These are phyloP conservation scores for Vaccinium macrocarpon DNA, from an alignment of 148 eudicot genomes.

Conservation along the genomic window DNA sequence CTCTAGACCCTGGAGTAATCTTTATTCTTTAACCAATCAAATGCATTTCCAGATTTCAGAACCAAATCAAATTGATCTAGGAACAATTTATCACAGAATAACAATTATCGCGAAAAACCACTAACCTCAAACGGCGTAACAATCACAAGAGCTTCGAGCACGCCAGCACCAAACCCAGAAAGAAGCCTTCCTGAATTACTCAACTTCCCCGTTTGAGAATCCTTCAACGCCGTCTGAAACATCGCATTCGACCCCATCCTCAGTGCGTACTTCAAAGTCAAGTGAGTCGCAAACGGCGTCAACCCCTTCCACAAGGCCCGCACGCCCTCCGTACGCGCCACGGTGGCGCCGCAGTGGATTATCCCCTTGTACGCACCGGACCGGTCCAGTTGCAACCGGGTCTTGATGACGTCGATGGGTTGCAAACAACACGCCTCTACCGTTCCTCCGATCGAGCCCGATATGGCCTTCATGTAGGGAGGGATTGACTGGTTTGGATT, in stretches of 20 bases:
- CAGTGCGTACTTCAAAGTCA: constrained; percentile 77
- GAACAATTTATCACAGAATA: not conserved
- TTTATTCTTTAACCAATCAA: not conserved
- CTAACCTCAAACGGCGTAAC: constrained; percentile 93
- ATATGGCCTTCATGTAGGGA: constrained; percentile 72
- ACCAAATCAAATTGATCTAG: not conserved
- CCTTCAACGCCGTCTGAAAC: constrained; percentile 67
- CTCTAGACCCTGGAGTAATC: not conserved
- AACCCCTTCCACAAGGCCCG: constrained; percentile 91
- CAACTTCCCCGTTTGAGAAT: constrained; percentile 55
- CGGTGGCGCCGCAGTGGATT: constrained; percentile 63
- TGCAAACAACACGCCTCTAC: constrained; percentile 78
- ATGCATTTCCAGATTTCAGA: too few relatives aligned
- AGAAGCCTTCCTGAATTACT: constrained; percentile 47
- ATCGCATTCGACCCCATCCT: constrained; percentile 90
- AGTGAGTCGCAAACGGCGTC: constrained; percentile 82
- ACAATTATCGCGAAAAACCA: not conserved
- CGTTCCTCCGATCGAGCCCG: constrained; percentile 80
- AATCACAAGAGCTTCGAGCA: constrained; percentile 84
- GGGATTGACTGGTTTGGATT: constrained; percentile 34
- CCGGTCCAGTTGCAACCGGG: constrained; percentile 75
- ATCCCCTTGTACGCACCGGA: constrained; percentile 71
- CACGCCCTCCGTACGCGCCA: constrained; percentile 57
- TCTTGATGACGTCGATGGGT: constrained; percentile 90
- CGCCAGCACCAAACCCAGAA: constrained; percentile 91